phyloP scores from a whole-genome alignment of 257 asterid species.

The Solanum pennellii region DNA sequence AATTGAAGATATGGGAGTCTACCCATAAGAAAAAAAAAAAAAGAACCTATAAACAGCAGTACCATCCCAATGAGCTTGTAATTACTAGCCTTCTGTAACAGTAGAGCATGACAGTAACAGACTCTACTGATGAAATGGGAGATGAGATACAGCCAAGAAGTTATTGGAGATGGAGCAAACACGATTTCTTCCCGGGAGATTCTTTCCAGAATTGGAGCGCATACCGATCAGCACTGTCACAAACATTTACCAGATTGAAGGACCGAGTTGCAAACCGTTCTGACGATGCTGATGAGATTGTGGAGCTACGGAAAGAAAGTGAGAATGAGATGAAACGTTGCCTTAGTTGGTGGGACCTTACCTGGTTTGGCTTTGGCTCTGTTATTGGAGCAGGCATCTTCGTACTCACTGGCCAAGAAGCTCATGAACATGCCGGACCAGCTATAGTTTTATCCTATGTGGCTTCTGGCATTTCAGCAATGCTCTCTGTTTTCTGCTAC shows the following conservation, averaged over 20 bases:
- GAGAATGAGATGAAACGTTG: slow-evolving; percentile 53
- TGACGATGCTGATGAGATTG: slow-evolving; percentile 29
- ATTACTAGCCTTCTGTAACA: background rate
- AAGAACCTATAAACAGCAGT: background rate
- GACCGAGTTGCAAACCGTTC: slow-evolving; percentile 45
- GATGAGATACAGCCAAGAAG: slow-evolving; percentile 24
- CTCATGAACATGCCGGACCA: slow-evolving; percentile 50
- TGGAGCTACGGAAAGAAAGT: slow-evolving; percentile 39
- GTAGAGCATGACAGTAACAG: background rate
- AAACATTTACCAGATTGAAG: slow-evolving; percentile 28
- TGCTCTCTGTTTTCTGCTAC: slow-evolving; percentile 63
- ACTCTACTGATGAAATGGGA: slow-evolving; percentile 12
- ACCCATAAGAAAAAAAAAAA: background rate
- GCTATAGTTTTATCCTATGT: slow-evolving; percentile 47
- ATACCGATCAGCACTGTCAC: slow-evolving; percentile 28
- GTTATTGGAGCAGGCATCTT: slow-evolving; percentile 61
- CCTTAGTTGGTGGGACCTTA: slow-evolving; percentile 69
- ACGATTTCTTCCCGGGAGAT: slow-evolving; percentile 43
- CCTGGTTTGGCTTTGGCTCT: slow-evolving; percentile 63
- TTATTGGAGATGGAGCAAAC: slow-evolving; percentile 62
- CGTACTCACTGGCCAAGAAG: slow-evolving; percentile 56
- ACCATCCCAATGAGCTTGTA: background rate
- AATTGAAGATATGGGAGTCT: background rate
- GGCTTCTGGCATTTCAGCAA: slow-evolving; percentile 50
- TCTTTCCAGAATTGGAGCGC: slow-evolving; percentile 37